Conservation (phyloP, 2,329 filamentous ascomycete species). For the Trichoderma afroharzianum region DNA sequence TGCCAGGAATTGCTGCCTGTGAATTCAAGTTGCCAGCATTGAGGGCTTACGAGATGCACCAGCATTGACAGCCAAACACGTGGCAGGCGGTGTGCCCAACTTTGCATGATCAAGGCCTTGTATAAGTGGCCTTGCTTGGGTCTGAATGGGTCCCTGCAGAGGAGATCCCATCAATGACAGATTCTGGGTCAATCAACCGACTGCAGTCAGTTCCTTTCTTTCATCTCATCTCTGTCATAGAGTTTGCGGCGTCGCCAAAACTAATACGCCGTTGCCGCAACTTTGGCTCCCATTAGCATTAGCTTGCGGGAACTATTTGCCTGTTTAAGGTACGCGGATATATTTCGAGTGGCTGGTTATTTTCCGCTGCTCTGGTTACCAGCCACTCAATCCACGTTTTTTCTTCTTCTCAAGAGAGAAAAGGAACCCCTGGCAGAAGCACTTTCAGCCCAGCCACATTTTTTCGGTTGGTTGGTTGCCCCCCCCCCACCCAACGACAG, state of each 20-base stretch:
- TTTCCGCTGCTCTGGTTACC: background rate
- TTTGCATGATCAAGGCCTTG: background rate
- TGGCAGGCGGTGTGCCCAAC: background rate
- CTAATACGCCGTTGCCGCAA: background rate
- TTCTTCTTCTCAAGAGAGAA: background rate
- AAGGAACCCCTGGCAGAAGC: background rate
- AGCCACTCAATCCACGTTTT: background rate
- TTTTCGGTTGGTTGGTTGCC: background rate
- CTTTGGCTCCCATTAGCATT: background rate
- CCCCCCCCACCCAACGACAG: background rate
- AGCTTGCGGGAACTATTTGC: background rate
- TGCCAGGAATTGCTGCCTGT: no score
- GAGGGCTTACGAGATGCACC: background rate
- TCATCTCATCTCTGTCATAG: background rate
- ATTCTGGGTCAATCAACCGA: background rate
- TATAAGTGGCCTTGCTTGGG: background rate
- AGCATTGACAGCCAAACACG: slow-evolving; percentile 7
- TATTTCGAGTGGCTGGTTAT: background rate
- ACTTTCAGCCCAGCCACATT: background rate
- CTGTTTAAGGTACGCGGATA: background rate
- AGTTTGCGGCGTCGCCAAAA: background rate
- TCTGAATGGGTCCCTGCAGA: background rate
- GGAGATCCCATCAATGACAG: background rate
- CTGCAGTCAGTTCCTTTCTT: background rate
- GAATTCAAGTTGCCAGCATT: background rate